Evolutionary conservation across 2,329 filamentous ascomycete species (phyloP).

Genomic region (Pyricularia sp.): DNA sequence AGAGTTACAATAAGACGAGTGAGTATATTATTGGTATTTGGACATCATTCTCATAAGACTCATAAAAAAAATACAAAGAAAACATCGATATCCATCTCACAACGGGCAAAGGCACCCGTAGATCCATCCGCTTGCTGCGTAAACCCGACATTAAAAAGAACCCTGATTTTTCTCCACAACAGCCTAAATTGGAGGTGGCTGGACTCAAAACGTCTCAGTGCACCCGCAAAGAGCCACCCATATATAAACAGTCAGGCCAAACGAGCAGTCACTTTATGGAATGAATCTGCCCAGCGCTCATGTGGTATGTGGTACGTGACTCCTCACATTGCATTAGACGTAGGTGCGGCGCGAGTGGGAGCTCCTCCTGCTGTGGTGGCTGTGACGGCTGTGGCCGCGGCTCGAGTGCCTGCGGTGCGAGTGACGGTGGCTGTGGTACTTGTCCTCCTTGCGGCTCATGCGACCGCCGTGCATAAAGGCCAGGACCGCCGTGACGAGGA

Average conservation of each 20-base stretch:
- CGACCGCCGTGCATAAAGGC: conserved; percentile 49
- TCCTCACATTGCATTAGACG: conserved; percentile 22
- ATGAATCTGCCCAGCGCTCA: not conserved
- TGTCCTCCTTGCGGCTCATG: conserved; percentile 28
- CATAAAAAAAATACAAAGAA: not conserved
- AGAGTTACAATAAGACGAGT: not conserved
- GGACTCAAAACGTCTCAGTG: not conserved
- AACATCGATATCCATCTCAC: not conserved
- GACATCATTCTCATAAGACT: not conserved
- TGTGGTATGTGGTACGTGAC: not conserved
- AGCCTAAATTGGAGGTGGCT: not conserved
- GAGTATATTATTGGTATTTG: not conserved
- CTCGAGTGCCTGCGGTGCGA: conserved; percentile 30
- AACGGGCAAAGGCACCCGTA: not conserved
- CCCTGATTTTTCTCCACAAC: not conserved
- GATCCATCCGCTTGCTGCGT: not conserved
- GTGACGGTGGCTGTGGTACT: conserved; percentile 31
- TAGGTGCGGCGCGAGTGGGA: conserved; percentile 44
- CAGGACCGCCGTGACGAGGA: conserved; percentile 66
- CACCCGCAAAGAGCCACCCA: not conserved
- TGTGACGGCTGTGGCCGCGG: conserved; percentile 17
- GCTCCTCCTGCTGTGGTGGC: conserved; percentile 26
- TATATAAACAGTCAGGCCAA: not conserved
- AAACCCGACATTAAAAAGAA: not conserved
- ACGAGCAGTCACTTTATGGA: not conserved